Base-by-base conservation (phyloP, 2,329 filamentous ascomycete genomes). In the Talaromyces sp. region DNA sequence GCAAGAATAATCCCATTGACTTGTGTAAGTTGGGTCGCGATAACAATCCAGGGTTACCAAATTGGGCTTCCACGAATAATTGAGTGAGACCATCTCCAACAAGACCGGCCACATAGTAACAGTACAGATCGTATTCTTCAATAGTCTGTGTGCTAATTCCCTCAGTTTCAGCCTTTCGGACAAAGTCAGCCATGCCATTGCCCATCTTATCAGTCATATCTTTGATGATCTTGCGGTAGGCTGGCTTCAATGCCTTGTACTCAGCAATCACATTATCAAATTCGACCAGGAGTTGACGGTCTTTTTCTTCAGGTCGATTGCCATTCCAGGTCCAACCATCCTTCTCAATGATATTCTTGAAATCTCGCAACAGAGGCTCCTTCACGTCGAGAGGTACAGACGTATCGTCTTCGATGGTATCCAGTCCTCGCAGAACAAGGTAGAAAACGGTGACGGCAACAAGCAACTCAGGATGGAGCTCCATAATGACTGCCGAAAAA, bases 331-430 rank as follows among this genome's bases (percentile, higher is more conserved):
- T 96, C 95, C 95, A 99, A 60, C 92, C 93, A 67, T 96, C 91
- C 67, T 88, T 78, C 68, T 92, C 88, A 72, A 98, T 83, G 67
- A 88, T 83, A 61, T 89, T 80, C 73, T 96, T 82, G 77, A 99
- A 99, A 54, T 89, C 83, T 66, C 93, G 87, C 65, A 99, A 82
- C 62, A 97, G 78, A 1, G 92, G 92, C 72, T 96, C 90, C 80
- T 99, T 99, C 72, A 84, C 88, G 67, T 85, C 83, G 42, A 93
- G 80, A 2, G 89, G 82, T 65, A 99, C 88, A 5, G 92, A 96
- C 87, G 97, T 98, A 77, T 99, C 95, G 82, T 99, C 95, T 79
- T 99, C 95, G 65, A 99, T 91, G n/a, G 95, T 99, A 77, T 99
- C 95, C 58, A 99, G 85, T 54, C 91, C 95, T 65, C 95, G 91